phyloP scores from a whole-genome alignment of 2,329 filamentous ascomycete species.

The Diplodia sapinea region DNA sequence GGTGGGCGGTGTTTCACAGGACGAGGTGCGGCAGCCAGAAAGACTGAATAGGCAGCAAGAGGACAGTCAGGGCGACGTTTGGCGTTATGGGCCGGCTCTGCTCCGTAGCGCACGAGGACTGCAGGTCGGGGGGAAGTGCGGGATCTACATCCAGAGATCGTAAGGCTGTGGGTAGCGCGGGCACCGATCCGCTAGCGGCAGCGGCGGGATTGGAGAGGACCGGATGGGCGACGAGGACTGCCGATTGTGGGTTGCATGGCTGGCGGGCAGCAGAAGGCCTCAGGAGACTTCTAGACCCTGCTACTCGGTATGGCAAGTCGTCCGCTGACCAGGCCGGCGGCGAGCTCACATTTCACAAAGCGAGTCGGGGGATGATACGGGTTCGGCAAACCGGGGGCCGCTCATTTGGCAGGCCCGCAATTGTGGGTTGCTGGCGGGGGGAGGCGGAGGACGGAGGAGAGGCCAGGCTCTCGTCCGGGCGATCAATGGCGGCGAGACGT shows the following conservation, averaged over 20 bases:
- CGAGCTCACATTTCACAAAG: not conserved
- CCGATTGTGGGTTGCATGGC: not conserved
- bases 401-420: constrained; percentile 3
- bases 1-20: not conserved
- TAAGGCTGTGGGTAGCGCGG: constrained; percentile 10
- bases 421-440: not conserved
- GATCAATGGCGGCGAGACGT: constrained; percentile 4
- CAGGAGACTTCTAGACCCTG: not conserved
- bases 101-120: not conserved
- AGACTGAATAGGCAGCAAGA: no score
- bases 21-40: not conserved
- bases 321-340: not conserved
- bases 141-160: constrained; percentile 21
- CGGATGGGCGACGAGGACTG: no score
- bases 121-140: constrained; percentile 21
- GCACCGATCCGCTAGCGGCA: constrained; percentile 1
- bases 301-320: not conserved
- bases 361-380: not conserved
- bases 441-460: not conserved
- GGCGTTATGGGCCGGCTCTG: no score
- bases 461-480: constrained; percentile 16
- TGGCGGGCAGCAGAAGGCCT: not conserved
- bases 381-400: not conserved
- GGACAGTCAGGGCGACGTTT: not conserved
- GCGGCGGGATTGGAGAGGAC: not conserved